A percentile compares a stretch with the other conserved stretches of the same genome.
Conservation (phyloP, 371 early-diverging fungal species). For the Catenaria anguillulae region DNA sequence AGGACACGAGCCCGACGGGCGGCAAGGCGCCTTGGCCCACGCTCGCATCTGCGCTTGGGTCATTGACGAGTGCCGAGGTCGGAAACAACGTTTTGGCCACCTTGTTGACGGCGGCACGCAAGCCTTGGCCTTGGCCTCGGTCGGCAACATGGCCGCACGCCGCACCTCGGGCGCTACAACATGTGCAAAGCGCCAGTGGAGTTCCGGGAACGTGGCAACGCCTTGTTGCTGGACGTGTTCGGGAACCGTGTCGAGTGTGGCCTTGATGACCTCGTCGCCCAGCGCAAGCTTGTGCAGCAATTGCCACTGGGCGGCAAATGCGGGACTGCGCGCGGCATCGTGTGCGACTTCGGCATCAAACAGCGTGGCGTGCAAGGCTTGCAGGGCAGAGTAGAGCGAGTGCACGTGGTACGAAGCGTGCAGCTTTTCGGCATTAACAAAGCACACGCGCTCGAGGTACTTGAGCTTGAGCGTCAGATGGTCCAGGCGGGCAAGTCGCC, state of each 20-base stretch:
- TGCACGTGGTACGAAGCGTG: constrained; percentile 7
- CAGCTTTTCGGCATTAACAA: constrained; percentile 34
- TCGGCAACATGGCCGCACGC: constrained; percentile 17
- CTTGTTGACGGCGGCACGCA: no score
- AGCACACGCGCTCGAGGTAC: constrained; percentile 45
- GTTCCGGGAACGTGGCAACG: constrained; percentile 1
- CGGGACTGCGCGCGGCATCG: constrained; percentile 10
- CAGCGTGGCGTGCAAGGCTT: constrained; percentile 9
- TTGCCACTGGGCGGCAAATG: constrained; percentile 36
- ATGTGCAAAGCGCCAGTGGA: constrained; percentile 7
- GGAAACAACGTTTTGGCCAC: constrained; percentile 56
- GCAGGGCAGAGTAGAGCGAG: constrained; percentile 9
- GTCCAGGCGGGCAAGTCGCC: constrained; percentile 73
- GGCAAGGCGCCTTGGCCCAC: constrained; percentile 58
- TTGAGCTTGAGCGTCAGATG: constrained; percentile 55
- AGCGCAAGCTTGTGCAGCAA: constrained; percentile 38
- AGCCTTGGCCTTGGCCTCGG: constrained; percentile 45
- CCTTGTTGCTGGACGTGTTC: not conserved
- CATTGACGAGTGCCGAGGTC: no score
- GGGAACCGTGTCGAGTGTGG: constrained; percentile 9
- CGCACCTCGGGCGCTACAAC: not conserved
- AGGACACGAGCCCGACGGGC: constrained; percentile 71
- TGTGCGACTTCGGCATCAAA: constrained; percentile 14
- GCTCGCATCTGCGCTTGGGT: no score
- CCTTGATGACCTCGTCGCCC: constrained; percentile 15